These are phyloP conservation scores for Globisporangium takayamanum DNA, from an alignment of 352 stramenopile species.

Conservation along the genomic window DNA sequence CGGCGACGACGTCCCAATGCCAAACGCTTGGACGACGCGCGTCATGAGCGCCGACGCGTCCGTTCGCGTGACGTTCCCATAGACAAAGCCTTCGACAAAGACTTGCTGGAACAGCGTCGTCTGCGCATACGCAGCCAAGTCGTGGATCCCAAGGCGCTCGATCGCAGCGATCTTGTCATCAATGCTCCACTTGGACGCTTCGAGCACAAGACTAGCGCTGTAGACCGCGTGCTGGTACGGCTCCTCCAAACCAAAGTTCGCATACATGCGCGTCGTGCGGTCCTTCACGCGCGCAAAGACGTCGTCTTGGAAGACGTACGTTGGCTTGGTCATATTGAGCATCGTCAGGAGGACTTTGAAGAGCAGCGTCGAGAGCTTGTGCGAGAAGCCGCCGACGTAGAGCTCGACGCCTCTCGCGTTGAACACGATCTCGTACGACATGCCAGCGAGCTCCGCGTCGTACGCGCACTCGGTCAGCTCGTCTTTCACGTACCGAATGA, in stretches of 20 bases:
- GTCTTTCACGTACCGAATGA: constrained; percentile 75
- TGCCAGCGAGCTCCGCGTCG: constrained; percentile 65
- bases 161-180: constrained; percentile 35
- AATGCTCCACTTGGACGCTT: constrained; percentile 25
- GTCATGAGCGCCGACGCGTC: constrained; percentile 27
- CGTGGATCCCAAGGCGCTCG: constrained; percentile 37
- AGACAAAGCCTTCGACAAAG: constrained; percentile 38
- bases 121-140: constrained; percentile 39
- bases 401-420: constrained; percentile 69
- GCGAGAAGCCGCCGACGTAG: constrained; percentile 28
- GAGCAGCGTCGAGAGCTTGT: constrained; percentile 29
- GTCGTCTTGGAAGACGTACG: constrained; percentile 40
- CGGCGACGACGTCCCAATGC: constrained; percentile 18
- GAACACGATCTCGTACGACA: constrained; percentile 65
- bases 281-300: constrained; percentile 40
- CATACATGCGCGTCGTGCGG: constrained; percentile 30
- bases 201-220: constrained; percentile 24
- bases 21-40: constrained; percentile 37
- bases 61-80: constrained; percentile 23
- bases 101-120: constrained; percentile 26
- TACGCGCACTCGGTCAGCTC: constrained; percentile 80
- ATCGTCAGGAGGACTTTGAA: constrained; percentile 57
- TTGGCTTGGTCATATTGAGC: constrained; percentile 35
- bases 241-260: constrained; percentile 48
- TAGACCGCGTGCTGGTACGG: constrained; percentile 35